Evolutionary conservation across 345 rosid species (phyloP), one percentile per base, ranked within the genome.

Genomic region (Raphanus raphanistrum): DNA sequence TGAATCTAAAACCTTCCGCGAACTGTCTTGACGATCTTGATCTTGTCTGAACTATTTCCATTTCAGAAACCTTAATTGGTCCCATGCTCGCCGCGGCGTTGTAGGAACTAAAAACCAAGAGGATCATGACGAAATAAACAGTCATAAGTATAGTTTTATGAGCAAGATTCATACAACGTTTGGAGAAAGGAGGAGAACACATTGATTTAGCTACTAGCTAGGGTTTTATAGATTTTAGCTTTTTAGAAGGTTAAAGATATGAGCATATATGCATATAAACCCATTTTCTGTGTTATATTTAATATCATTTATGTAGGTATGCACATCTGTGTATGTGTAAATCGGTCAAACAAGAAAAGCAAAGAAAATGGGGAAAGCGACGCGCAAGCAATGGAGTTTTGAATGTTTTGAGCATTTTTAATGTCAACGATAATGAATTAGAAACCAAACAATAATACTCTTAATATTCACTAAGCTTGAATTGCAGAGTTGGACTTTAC

Each of bases 31-130:
- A 6, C 48, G 73, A 45, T 79, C 73, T 72, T 79, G 82, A 36
- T 73, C 59, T 63, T 71, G 35, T 60, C 35, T 66, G 26, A 78
- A 60, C 71, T 58, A 15, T 31, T 8, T 68, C 72, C 31, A 13
- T 60, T 28, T 35, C 64, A 29, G 82, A 55, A 41, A 71, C 52
- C 67, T 55, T 60, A 17, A 72, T 68, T 17, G 84, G 66, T 12
- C 79, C 81, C 1, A 84, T 85, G 74, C 90, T 84, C 2, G 57
- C 55, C 5, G 82, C 50, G 15, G 84, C 85, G 17, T 62, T 69
- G 50, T 78, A 75, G 10, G 89, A 84, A 45, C 83, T 76, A 17
- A 76, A 31, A 55, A 86, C 25, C 75, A 89, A 84, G 64, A 77
- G 61, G 52, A 80, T 9, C 45, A 80, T 28, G n/a, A 84, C 6